Evolutionary conservation across 495 filamentous ascomycete genomes (phyloP), one percentile per base, ranked within the genome.

Genomic region (Jackrogersella minutella): DNA sequence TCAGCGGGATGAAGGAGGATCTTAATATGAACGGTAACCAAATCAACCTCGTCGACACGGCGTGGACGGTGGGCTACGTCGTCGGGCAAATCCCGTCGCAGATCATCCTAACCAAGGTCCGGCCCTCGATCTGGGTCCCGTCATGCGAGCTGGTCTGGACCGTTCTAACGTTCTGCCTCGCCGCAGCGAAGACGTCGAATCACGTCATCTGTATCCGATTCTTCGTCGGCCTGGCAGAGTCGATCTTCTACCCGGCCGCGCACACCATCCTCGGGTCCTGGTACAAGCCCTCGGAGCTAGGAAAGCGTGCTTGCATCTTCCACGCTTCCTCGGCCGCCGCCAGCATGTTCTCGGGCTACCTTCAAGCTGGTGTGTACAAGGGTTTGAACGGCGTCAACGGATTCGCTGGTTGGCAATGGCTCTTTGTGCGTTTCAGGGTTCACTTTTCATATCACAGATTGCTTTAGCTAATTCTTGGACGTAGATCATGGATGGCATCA

Each of bases 341-440:
- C 1, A 46, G 49, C n/a, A 67, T 76, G 66, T 69, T 74, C 30
- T 69, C 66, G 4, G 74, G 74, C 2, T 82, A 83, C 47, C 79
- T 86, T 19, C 82, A 85, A 56, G 79, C 79, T 0, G 80, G 78
- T 0, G 80, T 81, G 34, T 77, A 84, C 52, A 71, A 66, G 22
- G 76, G 73, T 14, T 66, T 86, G 39, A 68, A 85, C 40, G 82
- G 82, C 3, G 67, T 68, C 2, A 59, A 64, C 9, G 83, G 83
- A 0, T 60, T 84, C 0, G 73, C 78, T 0, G 84, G 83, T 0
- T 86, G 84, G 84, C 69, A 81, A 16, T 85, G 83, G 83, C 71
- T 86, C 3, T 86, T 84, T 22, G 66, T 69, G 22, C 17, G 66
- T 64, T 26, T 10, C 14, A 1, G 8, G 3, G 0, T 5, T 36